Base-by-base conservation (phyloP, 1,284 basidiomycete genomes). In the Singerocomus inundabilis region DNA sequence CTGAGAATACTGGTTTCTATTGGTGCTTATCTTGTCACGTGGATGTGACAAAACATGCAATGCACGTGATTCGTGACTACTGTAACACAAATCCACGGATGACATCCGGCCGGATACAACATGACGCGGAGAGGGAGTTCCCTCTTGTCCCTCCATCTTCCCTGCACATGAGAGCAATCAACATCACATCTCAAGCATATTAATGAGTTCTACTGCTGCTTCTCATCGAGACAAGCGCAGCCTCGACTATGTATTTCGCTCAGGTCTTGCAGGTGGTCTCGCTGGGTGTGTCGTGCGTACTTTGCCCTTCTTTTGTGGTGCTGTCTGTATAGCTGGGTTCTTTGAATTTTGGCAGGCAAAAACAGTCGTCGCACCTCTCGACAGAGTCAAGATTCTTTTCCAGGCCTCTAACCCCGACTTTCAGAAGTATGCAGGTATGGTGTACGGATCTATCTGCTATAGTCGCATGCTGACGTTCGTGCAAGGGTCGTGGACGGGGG, bases 381-480 rank as follows among this genome's bases (percentile, higher is more conserved):
- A 99, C 69, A 80, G 97, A 60, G 95, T 99, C 63, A 99, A 99
- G 77, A 99, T 99, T 61, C 82, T 99, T 46, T 98, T 99, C 67
- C 97, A 99, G 69, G 93, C 97, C 1, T 93, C 92, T 9, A 97
- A 97, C 69, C 91, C 92, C 2, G 95, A 98, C 55, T 99, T 92
- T 65, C 81, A 83, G 65, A 91, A 95, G 70, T 99, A 96, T 74
- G 84, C 93, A 55, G 95, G 94, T 89, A 58, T 45, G 76, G 58
- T 15, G 34, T 36, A 32, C 38, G 8, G 32, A n/a, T 53, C 15
- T 46, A 36, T 46, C 49, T 43, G 42, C 39, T 16, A 46, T 9
- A 25, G 9, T 46, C 32, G 18, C 36, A n/a, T 11, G 26, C 45
- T 49, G 30, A 48, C 32, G 18, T 35, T 31, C 18, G 10, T 37